phyloP scores from a whole-genome alignment of 2,329 filamentous ascomycete species.

The Chaetomiaceae sp. region DNA sequence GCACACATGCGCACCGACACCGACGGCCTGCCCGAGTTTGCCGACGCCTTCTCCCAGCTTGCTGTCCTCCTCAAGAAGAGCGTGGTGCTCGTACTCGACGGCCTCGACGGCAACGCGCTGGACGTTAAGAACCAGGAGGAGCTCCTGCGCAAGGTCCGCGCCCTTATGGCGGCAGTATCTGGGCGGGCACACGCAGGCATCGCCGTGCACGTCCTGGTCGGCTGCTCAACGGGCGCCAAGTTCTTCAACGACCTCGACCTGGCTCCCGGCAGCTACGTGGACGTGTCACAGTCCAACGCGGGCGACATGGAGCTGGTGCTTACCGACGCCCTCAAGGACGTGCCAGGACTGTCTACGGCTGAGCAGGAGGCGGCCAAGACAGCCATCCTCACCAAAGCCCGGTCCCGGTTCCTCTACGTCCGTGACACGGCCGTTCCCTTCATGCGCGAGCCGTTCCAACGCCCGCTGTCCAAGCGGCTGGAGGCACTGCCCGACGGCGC shows the following conservation, averaged over 20 bases:
- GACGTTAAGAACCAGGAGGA: conserved; percentile 17
- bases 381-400: conserved; percentile 17
- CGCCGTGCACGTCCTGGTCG: conserved; percentile 15
- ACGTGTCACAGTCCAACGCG: conserved; percentile 10
- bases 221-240: conserved; percentile 7
- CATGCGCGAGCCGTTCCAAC: conserved; percentile 22
- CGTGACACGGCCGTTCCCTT: conserved; percentile 20
- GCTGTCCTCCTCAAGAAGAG: conserved; percentile 14
- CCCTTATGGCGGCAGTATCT: neutral
- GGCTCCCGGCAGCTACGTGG: neutral
- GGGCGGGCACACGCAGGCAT: neutral
- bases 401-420: conserved; percentile 20
- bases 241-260: conserved; percentile 13
- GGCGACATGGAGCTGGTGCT: conserved; percentile 16
- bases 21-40: conserved; percentile 18
- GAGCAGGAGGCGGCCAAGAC: conserved; percentile 20
- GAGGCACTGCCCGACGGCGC: conserved; percentile 18
- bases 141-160: conserved; percentile 13
- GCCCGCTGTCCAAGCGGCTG: conserved; percentile 19
- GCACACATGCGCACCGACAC: conserved; percentile 11
- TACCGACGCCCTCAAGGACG: conserved; percentile 10
- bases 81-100: conserved; percentile 20
- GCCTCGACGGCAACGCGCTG: conserved; percentile 11
- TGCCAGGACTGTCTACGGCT: conserved; percentile 14
- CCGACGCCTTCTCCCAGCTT: conserved; percentile 13